phyloP scores from a whole-genome alignment of 441 rosid genomes.

The Heliophila coronopifolia region DNA sequence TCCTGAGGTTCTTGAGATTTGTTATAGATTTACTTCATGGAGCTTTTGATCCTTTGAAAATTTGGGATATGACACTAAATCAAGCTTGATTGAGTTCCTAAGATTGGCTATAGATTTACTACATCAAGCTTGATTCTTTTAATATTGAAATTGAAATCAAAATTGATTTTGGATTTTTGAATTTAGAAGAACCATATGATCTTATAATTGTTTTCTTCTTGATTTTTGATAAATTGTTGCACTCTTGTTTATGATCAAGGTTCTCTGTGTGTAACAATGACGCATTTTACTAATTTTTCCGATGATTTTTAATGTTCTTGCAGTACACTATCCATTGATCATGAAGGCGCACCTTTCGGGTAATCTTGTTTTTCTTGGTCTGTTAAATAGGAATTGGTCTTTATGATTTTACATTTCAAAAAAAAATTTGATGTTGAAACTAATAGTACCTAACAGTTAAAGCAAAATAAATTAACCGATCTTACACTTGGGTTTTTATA shows the following conservation, averaged over 20 bases:
- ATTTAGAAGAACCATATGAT: neutral
- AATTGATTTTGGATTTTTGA: neutral
- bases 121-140: slow-evolving; percentile 3
- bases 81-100: neutral
- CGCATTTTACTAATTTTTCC: slow-evolving; percentile 3
- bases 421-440: no score
- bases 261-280: neutral
- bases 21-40: neutral
- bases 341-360: slow-evolving; percentile 92
- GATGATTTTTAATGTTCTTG: slow-evolving; percentile 27
- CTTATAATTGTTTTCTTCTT: no score
- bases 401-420: neutral
- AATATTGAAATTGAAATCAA: no score
- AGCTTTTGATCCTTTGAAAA: neutral
- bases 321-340: slow-evolving; percentile 68
- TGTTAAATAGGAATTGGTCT: neutral
- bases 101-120: neutral
- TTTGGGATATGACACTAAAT: neutral
- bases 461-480: no score
- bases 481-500: no score
- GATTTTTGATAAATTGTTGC: neutral
- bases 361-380: slow-evolving; percentile 21
- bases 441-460: no score
- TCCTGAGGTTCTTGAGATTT: slow-evolving; percentile 1
- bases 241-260: neutral